Evolutionary conservation across 1,284 basidiomycete species (phyloP).

Genomic region (Cryptococcus sp.): DNA sequence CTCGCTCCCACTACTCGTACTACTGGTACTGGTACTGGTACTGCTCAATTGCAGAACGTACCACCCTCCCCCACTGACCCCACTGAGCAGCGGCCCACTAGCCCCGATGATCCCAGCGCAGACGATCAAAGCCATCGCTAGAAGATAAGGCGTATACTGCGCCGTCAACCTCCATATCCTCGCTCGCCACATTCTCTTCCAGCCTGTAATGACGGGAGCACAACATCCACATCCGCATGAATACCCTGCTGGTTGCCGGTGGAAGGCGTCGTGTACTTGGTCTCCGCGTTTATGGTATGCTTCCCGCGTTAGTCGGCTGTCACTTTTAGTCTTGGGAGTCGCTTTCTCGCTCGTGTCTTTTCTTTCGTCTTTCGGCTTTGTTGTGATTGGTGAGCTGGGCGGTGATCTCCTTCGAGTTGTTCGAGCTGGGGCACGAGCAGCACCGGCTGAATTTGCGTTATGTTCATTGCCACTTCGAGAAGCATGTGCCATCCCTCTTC

Average conservation of each 20-base stretch:
- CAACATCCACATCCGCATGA: constrained; percentile 7
- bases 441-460: too few species aligned
- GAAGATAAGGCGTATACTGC: constrained; percentile 11
- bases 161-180: constrained; percentile 13
- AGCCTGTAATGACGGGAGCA: constrained; percentile 1
- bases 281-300: neutral
- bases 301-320: neutral
- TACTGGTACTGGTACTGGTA: too few species aligned
- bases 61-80: constrained; percentile 2
- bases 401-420: too few species aligned
- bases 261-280: neutral
- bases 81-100: constrained; percentile 14
- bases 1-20: too few species aligned
- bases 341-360: too few species aligned
- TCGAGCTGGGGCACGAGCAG: too few species aligned
- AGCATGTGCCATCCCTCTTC: too few species aligned
- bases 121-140: constrained; percentile 6
- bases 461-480: too few species aligned
- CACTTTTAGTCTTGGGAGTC: too few species aligned
- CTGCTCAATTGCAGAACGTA: too few species aligned
- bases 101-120: constrained; percentile 8
- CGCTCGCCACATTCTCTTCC: constrained; percentile 8
- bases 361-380: too few species aligned
- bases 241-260: constrained; percentile 3
- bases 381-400: too few species aligned